Percentiles rank a stretch among this genome's conserved stretches.
Evolutionary conservation across 805 yeast species (phyloP).

Genomic region (Ogataea corticis): DNA sequence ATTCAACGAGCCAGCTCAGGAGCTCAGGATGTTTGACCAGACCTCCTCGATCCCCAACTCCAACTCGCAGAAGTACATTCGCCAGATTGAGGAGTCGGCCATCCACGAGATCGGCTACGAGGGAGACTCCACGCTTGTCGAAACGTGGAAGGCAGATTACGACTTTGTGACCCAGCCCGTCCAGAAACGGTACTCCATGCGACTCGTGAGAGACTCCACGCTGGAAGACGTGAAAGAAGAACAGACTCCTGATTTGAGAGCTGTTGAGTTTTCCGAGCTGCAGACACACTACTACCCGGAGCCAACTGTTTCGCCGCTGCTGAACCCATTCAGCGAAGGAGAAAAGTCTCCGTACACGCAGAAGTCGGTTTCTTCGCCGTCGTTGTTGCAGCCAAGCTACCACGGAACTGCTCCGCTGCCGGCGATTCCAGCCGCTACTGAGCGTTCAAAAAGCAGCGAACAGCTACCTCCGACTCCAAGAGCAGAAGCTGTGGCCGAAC

Average conservation of each 20-base stretch:
- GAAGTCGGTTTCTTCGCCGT: slow-evolving; percentile 5
- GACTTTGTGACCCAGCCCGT: neutral
- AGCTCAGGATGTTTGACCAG: slow-evolving; percentile 22
- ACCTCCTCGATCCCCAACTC: slow-evolving; percentile 13
- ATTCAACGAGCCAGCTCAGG: slow-evolving; percentile 28
- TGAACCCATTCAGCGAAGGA: neutral
- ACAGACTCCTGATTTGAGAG: slow-evolving; percentile 6
- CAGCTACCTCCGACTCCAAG: slow-evolving; percentile 8
- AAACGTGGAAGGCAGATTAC: slow-evolving; percentile 1
- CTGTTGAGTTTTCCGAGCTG: too few relatives aligned
- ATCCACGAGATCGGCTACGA: slow-evolving; percentile 32
- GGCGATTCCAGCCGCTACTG: neutral
- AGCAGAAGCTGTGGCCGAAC: too few relatives aligned
- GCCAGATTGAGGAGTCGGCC: slow-evolving; percentile 5
- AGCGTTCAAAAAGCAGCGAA: slow-evolving; percentile 1
- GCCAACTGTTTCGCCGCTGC: slow-evolving; percentile 13
- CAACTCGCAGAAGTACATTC: slow-evolving; percentile 6
- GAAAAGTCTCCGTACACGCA: neutral
- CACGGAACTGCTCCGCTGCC: slow-evolving; percentile 4
- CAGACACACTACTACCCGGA: slow-evolving; percentile 10
- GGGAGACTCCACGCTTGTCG: slow-evolving; percentile 17
- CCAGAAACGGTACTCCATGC: slow-evolving; percentile 22
- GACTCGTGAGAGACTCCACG: slow-evolving; percentile 23
- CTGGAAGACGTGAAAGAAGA: slow-evolving; percentile 15
- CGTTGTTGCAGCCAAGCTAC: neutral